A percentile compares a stretch with the other conserved stretches of the same genome.
Conservation (phyloP, 495 filamentous ascomycete species). For the Xylaria curta region DNA sequence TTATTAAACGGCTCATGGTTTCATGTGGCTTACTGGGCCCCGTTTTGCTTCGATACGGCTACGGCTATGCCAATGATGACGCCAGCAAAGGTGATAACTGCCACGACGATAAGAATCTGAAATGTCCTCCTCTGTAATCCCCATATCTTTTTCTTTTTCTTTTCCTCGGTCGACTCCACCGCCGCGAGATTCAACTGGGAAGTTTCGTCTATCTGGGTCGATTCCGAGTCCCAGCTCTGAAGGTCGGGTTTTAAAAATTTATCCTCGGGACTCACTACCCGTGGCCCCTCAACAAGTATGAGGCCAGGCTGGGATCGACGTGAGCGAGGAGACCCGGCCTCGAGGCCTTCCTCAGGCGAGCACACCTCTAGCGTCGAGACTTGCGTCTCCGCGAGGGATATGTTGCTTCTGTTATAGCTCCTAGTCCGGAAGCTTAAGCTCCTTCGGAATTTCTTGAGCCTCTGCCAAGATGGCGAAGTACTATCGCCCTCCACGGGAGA, state of each 20-base stretch:
- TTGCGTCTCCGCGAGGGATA: slow-evolving; percentile 1
- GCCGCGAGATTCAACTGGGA: neutral
- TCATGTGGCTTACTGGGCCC: slow-evolving; percentile 5
- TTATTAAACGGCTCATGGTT: neutral
- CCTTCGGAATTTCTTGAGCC: slow-evolving; percentile 17
- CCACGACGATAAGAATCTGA: slow-evolving; percentile 1
- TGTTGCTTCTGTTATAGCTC: neutral
- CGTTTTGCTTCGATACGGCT: slow-evolving; percentile 29
- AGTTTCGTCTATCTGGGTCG: neutral
- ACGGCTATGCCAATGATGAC: slow-evolving; percentile 32
- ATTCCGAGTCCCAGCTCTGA: neutral
- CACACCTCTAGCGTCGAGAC: slow-evolving; percentile 22
- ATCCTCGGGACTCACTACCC: slow-evolving; percentile 23
- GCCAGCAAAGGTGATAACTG: slow-evolving; percentile 23
- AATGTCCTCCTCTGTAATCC: slow-evolving; percentile 7
- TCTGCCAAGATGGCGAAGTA: slow-evolving; percentile 6
- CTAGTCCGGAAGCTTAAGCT: slow-evolving; percentile 18
- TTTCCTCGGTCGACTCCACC: neutral
- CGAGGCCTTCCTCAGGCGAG: slow-evolving; percentile 30
- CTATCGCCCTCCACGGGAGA: neutral
- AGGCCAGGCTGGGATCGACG: slow-evolving; percentile 29
- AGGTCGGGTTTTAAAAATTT: slow-evolving; percentile 1
- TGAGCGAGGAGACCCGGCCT: slow-evolving; percentile 6
- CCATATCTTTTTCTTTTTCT: neutral
- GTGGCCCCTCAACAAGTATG: slow-evolving; percentile 21